phyloP scores from a whole-genome alignment of 306 rosid genomes.

The Cicer chorassanicum region DNA sequence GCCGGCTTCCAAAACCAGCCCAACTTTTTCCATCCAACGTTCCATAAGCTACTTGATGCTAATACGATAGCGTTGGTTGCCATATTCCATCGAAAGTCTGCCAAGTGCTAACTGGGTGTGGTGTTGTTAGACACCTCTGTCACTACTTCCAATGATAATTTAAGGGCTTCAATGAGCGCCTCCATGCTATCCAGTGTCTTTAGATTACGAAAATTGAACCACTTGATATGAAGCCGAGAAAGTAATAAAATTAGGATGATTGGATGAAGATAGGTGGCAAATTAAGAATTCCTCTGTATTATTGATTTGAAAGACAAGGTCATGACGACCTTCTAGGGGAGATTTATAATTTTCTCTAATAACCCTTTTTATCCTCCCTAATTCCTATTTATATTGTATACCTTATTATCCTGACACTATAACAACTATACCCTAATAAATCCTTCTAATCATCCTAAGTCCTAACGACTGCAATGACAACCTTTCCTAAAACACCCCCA shows the following conservation, averaged over 20 bases:
- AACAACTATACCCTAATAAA: background rate
- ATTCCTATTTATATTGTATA: background rate
- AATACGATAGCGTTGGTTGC: background rate
- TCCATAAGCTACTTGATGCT: background rate
- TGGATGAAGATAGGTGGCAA: background rate
- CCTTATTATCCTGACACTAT: background rate
- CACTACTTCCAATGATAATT: background rate
- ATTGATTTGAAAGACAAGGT: background rate
- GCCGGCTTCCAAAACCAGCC: background rate
- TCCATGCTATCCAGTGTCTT: background rate
- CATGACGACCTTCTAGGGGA: background rate
- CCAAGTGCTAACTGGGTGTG: background rate
- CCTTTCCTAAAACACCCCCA: background rate
- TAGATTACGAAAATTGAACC: background rate
- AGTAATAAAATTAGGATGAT: constrained; percentile 11
- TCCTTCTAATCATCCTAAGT: background rate
- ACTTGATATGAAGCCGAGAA: background rate
- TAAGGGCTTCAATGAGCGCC: background rate
- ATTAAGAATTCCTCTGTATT: background rate
- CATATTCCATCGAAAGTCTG: background rate
- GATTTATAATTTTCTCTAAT: background rate
- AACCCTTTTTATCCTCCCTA: background rate
- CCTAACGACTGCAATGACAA: background rate
- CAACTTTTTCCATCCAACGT: background rate
- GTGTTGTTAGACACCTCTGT: background rate